These are phyloP conservation scores for Phytophthora pluvialis DNA, from an alignment of 352 stramenopile species.

Conservation along the genomic window DNA sequence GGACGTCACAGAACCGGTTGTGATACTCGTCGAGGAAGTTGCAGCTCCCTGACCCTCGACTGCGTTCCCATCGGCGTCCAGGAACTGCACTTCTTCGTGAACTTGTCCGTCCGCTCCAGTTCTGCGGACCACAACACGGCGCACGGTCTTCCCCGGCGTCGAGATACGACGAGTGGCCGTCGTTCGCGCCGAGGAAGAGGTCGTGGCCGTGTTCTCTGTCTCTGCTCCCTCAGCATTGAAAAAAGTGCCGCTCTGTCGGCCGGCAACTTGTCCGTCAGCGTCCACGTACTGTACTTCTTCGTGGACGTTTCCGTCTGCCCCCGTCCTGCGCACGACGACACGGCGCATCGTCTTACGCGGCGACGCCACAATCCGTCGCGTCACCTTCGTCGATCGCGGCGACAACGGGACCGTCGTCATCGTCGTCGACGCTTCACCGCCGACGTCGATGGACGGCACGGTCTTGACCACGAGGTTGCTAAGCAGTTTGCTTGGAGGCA, in stretches of 20 bases:
- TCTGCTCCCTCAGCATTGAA: constrained; percentile 16
- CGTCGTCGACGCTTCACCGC: background rate
- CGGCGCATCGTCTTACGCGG: constrained; percentile 34
- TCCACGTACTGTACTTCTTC: constrained; percentile 33
- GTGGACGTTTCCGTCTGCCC: constrained; percentile 22
- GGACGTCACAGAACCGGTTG: too few species aligned
- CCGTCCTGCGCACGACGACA: constrained; percentile 25
- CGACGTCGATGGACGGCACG: constrained; percentile 11
- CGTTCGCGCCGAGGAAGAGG: background rate
- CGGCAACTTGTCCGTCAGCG: constrained; percentile 21
- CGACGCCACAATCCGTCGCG: constrained; percentile 27
- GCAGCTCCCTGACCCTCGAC: too few species aligned
- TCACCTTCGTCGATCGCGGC: constrained; percentile 23
- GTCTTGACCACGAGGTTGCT: constrained; percentile 32
- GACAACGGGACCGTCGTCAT: constrained; percentile 19
- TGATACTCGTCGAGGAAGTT: too few species aligned
- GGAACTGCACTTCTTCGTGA: constrained; percentile 23
- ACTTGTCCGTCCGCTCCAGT: constrained; percentile 26
- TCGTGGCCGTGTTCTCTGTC: background rate
- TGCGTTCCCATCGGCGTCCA: constrained; percentile 17
- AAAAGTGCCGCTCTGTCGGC: constrained; percentile 8
- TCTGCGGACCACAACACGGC: constrained; percentile 21
- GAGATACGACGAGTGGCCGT: constrained; percentile 12
- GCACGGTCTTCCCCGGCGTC: constrained; percentile 15
- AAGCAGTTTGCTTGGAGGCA: constrained; percentile 15